Percentiles rank a stretch among this genome's conserved stretches.
These are phyloP conservation scores for Podaxis sp. DNA, from an alignment of 768 basidiomycete genomes.

Conservation along the genomic window DNA sequence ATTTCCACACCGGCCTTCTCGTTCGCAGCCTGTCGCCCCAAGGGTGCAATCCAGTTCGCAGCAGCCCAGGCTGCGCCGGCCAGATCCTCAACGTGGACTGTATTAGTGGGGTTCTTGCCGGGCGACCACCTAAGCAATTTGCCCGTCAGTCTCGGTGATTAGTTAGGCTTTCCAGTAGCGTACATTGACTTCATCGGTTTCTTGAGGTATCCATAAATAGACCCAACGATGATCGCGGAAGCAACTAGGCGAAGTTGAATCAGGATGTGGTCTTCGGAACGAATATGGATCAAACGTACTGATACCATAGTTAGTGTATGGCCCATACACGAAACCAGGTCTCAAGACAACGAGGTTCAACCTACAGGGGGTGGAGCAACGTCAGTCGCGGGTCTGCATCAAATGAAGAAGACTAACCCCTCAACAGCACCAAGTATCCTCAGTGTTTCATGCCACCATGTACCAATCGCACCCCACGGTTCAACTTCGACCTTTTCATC, in stretches of 20 bases:
- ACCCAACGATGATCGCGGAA: conserved; percentile 68
- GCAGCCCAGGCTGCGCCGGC: conserved; percentile 76
- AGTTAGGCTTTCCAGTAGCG: conserved; percentile 21
- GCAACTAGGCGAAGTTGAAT: conserved; percentile 45
- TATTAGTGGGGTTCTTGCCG: conserved; percentile 71
- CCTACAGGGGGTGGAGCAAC: conserved; percentile 32
- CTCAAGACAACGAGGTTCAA: conserved; percentile 81
- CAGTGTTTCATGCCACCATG: conserved; percentile 88
- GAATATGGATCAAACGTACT: conserved; percentile 39
- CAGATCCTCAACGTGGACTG: conserved; percentile 76
- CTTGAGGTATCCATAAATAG: conserved; percentile 79
- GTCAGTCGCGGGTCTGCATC: conserved; percentile 15
- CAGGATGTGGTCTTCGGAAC: conserved; percentile 4
- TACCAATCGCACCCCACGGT: conserved; percentile 66
- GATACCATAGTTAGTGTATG: conserved; percentile 71
- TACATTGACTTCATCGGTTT: conserved; percentile 86
- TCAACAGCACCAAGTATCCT: conserved; percentile 72
- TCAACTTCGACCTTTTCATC: conserved; percentile 75
- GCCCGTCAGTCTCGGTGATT: conserved; percentile 16
- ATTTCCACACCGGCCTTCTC: conserved; percentile 65
- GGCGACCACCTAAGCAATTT: conserved; percentile 64
- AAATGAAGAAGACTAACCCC: conserved; percentile 43
- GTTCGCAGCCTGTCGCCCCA: conserved; percentile 66
- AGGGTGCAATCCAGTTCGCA: conserved; percentile 68
- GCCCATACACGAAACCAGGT: conserved; percentile 76